Conservation (phyloP, 805 yeast genomes). For the Ogataea glucozyma region DNA sequence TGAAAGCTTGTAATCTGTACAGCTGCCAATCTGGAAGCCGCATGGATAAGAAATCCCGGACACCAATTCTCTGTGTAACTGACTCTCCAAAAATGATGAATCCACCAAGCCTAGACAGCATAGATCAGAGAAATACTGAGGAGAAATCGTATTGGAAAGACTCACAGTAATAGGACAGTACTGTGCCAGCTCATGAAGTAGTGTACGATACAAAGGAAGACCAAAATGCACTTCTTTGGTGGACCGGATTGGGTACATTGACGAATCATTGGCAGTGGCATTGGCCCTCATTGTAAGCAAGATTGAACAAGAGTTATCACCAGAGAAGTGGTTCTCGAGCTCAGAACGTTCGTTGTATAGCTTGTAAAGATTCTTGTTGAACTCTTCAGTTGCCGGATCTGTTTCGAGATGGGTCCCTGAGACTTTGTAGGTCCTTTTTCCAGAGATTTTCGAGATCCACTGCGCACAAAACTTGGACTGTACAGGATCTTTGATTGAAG, state of each 20-base stretch:
- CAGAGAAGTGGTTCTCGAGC: not conserved
- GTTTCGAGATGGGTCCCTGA: not conserved
- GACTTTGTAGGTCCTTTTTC: constrained; percentile 21
- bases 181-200: constrained; percentile 42
- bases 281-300: constrained; percentile 41
- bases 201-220: constrained; percentile 41
- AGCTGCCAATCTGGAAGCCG: constrained; percentile 38
- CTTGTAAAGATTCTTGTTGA: constrained; percentile 4
- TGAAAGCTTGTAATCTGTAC: constrained; percentile 30
- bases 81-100: constrained; percentile 47
- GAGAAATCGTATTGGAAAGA: constrained; percentile 49
- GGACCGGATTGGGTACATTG: constrained; percentile 15
- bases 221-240: constrained; percentile 39
- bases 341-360: constrained; percentile 14
- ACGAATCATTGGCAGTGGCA: constrained; percentile 33
- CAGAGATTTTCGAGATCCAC: constrained; percentile 38
- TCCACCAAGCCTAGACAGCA: constrained; percentile 46
- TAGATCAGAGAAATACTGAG: constrained; percentile 51
- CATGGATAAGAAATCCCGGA: constrained; percentile 53
- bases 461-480: constrained; percentile 44
- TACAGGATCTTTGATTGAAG: constrained; percentile 30
- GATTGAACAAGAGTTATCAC: constrained; percentile 19
- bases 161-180: constrained; percentile 48
- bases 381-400: constrained; percentile 6
- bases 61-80: constrained; percentile 50